Evolutionary conservation across 1,139 yeast species (phyloP).

Genomic region (Magnusiomyces paraingens): DNA sequence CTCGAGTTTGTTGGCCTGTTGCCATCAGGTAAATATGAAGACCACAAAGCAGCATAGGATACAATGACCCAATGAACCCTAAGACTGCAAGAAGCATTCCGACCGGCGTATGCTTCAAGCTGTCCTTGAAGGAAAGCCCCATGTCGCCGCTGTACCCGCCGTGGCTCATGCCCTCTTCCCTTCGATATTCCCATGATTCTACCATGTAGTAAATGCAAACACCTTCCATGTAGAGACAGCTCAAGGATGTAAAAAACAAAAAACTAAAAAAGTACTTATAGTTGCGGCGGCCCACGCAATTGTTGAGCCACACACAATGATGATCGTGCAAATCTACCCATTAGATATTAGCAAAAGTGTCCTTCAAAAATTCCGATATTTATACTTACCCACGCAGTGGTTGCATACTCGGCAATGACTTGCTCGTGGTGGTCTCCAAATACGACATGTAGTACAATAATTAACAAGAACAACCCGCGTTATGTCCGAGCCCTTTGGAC

Average conservation of each 20-base stretch:
- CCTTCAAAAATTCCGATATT: not conserved
- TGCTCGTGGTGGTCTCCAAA: slow-evolving; percentile 64
- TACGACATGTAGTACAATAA: slow-evolving; percentile 54
- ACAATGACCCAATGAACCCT: slow-evolving; percentile 9
- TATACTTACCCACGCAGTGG: slow-evolving; percentile 43
- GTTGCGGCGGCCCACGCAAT: slow-evolving; percentile 69
- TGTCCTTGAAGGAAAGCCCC: slow-evolving; percentile 6
- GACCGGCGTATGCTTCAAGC: slow-evolving; percentile 12
- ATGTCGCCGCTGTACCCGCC: not conserved
- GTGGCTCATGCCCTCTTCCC: too few relatives aligned
- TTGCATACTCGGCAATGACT: slow-evolving; percentile 67
- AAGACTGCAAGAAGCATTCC: slow-evolving; percentile 15
- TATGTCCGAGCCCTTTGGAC: slow-evolving; percentile 10
- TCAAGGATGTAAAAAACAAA: slow-evolving; percentile 8
- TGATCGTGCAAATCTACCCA: slow-evolving; percentile 48
- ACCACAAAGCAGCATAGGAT: slow-evolving; percentile 6
- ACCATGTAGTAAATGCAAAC: slow-evolving; percentile 11
- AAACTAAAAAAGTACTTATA: slow-evolving; percentile 33
- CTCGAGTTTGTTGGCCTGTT: slow-evolving; percentile 14
- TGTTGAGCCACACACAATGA: slow-evolving; percentile 76
- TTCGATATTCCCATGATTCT: slow-evolving; percentile 9
- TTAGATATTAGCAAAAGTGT: not conserved
- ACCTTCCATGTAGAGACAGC: slow-evolving; percentile 6
- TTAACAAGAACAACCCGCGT: slow-evolving; percentile 41
- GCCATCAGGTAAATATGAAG: slow-evolving; percentile 14